These are phyloP conservation scores for Pythium insidiosum DNA, from an alignment of 352 stramenopile genomes.

Conservation along the genomic window DNA sequence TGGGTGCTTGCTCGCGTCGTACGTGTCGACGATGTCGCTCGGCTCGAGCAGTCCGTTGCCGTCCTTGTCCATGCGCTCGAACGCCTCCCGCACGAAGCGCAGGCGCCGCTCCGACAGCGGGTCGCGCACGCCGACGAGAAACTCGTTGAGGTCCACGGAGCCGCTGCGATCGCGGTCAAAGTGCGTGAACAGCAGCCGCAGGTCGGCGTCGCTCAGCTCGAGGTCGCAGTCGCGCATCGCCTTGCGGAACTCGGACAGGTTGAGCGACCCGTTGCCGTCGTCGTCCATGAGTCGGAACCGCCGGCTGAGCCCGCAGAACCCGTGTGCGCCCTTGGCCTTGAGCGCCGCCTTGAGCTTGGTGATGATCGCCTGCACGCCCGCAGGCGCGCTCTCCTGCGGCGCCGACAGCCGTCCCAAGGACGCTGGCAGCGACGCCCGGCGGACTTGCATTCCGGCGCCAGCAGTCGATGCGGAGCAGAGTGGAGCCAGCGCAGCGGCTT, in stretches of 20 bases:
- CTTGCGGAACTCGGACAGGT: slow-evolving; percentile 68
- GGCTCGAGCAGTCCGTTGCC: slow-evolving; percentile 66
- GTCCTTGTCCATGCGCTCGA: slow-evolving; percentile 76
- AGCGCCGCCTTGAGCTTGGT: slow-evolving; percentile 33
- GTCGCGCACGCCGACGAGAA: slow-evolving; percentile 73
- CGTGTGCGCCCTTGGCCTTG: slow-evolving; percentile 47
- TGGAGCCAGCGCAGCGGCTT: too few species aligned
- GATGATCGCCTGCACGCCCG: slow-evolving; percentile 54
- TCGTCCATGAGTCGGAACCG: slow-evolving; percentile 74
- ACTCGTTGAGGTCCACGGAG: slow-evolving; percentile 77
- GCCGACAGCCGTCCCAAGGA: too few species aligned
- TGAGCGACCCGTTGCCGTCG: slow-evolving; percentile 63
- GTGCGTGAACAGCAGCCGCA: slow-evolving; percentile 69
- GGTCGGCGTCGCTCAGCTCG: slow-evolving; percentile 42
- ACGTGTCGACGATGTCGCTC: slow-evolving; percentile 71
- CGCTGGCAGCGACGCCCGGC: too few species aligned
- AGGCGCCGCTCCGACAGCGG: slow-evolving; percentile 62
- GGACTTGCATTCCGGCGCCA: neutral
- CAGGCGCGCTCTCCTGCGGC: slow-evolving; percentile 9
- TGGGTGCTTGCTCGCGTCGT: slow-evolving; percentile 79
- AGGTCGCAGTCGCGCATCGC: slow-evolving; percentile 48
- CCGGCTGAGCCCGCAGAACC: slow-evolving; percentile 71
- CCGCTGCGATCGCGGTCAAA: slow-evolving; percentile 81
- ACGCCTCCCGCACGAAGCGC: slow-evolving; percentile 70
- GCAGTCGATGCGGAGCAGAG: too few species aligned